phyloP scores from a whole-genome alignment of 2,329 filamentous ascomycete species.

The Cladosporium halotolerans region DNA sequence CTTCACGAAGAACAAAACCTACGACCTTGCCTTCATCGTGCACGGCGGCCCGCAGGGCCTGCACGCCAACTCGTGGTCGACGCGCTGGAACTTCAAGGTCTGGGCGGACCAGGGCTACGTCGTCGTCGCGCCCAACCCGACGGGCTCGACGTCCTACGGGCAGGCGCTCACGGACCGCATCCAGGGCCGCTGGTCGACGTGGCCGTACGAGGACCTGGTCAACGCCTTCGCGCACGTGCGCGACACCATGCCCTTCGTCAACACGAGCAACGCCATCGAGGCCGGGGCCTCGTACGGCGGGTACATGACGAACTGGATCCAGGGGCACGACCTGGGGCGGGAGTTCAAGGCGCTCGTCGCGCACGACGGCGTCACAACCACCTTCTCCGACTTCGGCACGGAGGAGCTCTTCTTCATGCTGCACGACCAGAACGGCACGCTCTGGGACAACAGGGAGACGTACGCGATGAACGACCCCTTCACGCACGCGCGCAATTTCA shows the following conservation, averaged over 20 bases:
- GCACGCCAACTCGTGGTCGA: conserved; percentile 23
- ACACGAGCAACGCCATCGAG: conserved; percentile 21
- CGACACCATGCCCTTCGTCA: conserved; percentile 19
- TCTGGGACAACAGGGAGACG: conserved; percentile 36
- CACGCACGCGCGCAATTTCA: conserved; percentile 18
- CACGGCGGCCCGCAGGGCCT: conserved; percentile 27
- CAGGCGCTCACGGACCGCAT: conserved; percentile 25
- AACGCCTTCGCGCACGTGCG: conserved; percentile 19
- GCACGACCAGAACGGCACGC: conserved; percentile 44
- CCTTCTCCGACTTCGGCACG: conserved; percentile 35
- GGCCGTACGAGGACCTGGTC: conserved; percentile 22
- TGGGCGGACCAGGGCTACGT: conserved; percentile 29
- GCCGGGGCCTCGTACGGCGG: conserved; percentile 33
- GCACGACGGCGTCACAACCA: conserved; percentile 49
- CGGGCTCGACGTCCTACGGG: conserved; percentile 25
- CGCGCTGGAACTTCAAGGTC: conserved; percentile 25
- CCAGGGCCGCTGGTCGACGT: conserved; percentile 19
- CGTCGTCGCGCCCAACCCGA: conserved; percentile 25
- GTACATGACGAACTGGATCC: conserved; percentile 56
- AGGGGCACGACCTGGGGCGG: conserved; percentile 76
- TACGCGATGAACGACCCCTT: conserved; percentile 20
- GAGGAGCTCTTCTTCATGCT: conserved; percentile 49
- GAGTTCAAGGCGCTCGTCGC: conserved; percentile 85
- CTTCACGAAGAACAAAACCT: conserved; percentile 23
- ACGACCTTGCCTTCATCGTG: conserved; percentile 28